phyloP scores from a whole-genome alignment of 257 asterid species.

The Thymus quinquecostatus region DNA sequence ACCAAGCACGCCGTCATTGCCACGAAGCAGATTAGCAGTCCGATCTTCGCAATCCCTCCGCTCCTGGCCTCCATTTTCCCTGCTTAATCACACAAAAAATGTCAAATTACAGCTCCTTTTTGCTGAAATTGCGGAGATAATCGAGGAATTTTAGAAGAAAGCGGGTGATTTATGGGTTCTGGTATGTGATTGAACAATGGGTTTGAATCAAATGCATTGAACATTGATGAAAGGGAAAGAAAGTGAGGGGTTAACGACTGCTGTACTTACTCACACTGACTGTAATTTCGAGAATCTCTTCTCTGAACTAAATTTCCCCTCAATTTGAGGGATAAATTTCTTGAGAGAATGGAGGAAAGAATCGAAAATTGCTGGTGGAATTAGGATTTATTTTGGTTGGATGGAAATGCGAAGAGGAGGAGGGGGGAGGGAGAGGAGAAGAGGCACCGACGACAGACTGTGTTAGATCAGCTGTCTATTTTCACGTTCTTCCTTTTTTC shows the following conservation, averaged over 20 bases:
- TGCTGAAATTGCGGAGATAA: background rate
- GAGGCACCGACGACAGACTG: conserved; percentile 33
- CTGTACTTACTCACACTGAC: conserved; percentile 4
- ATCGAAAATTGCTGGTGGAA: background rate
- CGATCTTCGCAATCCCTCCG: conserved; percentile 28
- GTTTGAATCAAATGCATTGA: conserved; percentile 8
- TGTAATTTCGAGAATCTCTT: background rate
- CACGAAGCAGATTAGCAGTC: conserved; percentile 32
- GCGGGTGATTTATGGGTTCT: background rate
- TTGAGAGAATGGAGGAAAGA: conserved; percentile 19
- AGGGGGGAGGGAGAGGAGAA: background rate
- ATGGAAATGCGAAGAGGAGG: conserved; percentile 16
- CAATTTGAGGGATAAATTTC: background rate
- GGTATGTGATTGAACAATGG: background rate
- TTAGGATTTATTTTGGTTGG: conserved; percentile 23
- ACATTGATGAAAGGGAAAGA: conserved; percentile 6
- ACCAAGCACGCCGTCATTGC: conserved; percentile 35
- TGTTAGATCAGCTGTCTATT: conserved; percentile 35
- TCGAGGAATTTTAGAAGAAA: background rate
- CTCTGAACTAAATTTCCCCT: background rate
- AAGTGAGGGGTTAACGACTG: conserved; percentile 26
- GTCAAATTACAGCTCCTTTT: background rate
- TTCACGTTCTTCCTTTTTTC: conserved; percentile 20
- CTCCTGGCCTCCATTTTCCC: conserved; percentile 34
- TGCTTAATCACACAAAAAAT: conserved; percentile 17